A percentile compares a stretch with the other conserved stretches of the same genome.
These are phyloP conservation scores for Leccinum longicurvipes DNA, from an alignment of 768 basidiomycete species.

Conservation along the genomic window DNA sequence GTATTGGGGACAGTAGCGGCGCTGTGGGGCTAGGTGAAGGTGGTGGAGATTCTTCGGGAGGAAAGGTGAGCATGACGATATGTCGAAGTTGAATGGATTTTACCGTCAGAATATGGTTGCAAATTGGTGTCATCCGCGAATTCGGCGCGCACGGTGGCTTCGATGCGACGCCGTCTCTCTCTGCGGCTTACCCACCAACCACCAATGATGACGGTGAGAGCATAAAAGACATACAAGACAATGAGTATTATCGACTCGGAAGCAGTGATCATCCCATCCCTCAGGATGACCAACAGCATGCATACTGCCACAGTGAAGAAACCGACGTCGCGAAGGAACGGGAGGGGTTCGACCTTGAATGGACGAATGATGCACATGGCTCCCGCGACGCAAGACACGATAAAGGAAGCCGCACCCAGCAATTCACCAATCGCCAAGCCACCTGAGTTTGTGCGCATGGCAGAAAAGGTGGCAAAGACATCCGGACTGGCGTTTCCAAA, in stretches of 20 bases:
- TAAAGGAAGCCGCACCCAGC: conserved; percentile 92
- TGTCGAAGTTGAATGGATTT: conserved; percentile 36
- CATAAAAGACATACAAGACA: conserved; percentile 74
- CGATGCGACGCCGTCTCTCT: conserved; percentile 44
- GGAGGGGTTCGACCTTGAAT: conserved; percentile 74
- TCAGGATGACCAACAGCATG: conserved; percentile 73
- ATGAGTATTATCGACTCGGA: conserved; percentile 75
- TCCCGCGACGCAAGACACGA: conserved; percentile 93
- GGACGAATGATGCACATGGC: conserved; percentile 98
- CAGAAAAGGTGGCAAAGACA: conserved; percentile 93
- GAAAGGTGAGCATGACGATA: conserved; percentile 4
- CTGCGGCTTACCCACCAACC: conserved; percentile 71
- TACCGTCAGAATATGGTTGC: conserved; percentile 60
- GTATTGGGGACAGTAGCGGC: conserved; percentile 30
- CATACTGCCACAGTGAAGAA: conserved; percentile 86
- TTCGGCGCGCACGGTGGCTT: conserved; percentile 56
- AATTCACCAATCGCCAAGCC: conserved; percentile 93
- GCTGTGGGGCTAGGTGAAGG: conserved; percentile 14
- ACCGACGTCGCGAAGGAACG: conserved; percentile 90
- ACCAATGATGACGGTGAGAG: conserved; percentile 65
- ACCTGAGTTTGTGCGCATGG: conserved; percentile 82
- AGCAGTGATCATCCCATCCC: conserved; percentile 65
- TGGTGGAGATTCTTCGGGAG: conserved; percentile 1
- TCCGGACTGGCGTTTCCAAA: conserved; percentile 98
- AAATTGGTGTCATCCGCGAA: conserved; percentile 46